Evolutionary conservation across 768 basidiomycete genomes (phyloP), one percentile per base, ranked within the genome.

Genomic region (Scleroderma bovista): DNA sequence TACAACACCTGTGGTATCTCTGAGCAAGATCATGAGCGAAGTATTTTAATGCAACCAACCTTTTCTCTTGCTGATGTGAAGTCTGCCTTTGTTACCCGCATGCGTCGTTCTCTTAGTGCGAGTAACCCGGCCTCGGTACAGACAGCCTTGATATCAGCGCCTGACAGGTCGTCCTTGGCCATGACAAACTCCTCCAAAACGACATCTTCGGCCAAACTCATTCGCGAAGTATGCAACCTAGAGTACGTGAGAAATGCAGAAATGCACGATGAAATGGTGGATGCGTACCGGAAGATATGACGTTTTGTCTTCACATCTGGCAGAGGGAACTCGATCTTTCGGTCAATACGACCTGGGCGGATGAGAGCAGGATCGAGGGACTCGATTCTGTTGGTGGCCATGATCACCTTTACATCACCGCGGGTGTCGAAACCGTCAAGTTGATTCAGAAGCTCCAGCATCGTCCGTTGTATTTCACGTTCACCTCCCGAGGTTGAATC

Each of bases 361-460:
- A 99, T 96, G 52, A 99, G 83, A 16, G 96, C 96, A 48, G 96
- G 96, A 69, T 99, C 96, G 24, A 99, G 80, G 3, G 92, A 85
- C 66, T 98, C 95, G 60, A 99, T 99, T 71, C 80, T 85, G 73
- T 99, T 99, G 6, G 96, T 99, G 12, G 96, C 96, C 96, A 98
- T 98, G 67, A 99, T 97, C 57, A 99, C 95, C 71, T 98, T 99
- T 51, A 99, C 94, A 64, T 98, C 96, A n/a, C 95, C 95, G 49
- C 94, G 84, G 6, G 93, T 93, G 65, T 99, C 96, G 68, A 99
- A 98, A n/a, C 96, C 96, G 60, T 99, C 96, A 36, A 99, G 78
- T 69, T 99, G 96, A 66, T 99, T 99, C 46, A 99, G 80, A 44
- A 99, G 78, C 67, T 99, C 96, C 71, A 98, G 77, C 96, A 99